Evolutionary conservation across 2,329 filamentous ascomycete genomes (phyloP), one percentile per base, ranked within the genome.

Genomic region (Botrytis cinerea): DNA sequence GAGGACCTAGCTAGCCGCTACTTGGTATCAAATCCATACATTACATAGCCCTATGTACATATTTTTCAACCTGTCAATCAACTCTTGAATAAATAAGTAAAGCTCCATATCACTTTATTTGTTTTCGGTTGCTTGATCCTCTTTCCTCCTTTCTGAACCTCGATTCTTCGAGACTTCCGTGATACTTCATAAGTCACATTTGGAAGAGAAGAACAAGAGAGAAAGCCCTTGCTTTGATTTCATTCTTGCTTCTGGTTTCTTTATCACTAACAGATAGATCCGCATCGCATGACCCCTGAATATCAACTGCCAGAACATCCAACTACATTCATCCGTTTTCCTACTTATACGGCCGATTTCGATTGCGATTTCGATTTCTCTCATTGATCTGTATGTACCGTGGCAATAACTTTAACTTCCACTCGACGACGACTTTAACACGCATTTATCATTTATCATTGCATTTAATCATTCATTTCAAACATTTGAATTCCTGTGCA

Each of bases 11-110:
- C 25, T 68, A 68, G 64, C 48, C 16, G 10, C 28, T 68, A 35
- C 66, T 68, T 57, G 35, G 48, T 68, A 43, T 28, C 25, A 54
- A n/a, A 68, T 68, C 20, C 22, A 68, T 28, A 28, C 14, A 18
- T 20, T 28, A 28, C 14, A 62, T 68, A 68, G 48, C 64, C 48
- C 35, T 68, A 68, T 68, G 43, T 32, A 28, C 25, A 68, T 32
- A 16, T 14, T n/a, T 32, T 32, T 38, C 25, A 18, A 28, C 4
- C 66, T 57, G 38, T 32, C 48, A 28, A 67, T 35, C 16, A 40
- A 40, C 46, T 54, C 32, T 43, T 43, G 66, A 40, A 57, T 57
- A 32, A 32, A 68, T 28, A 57, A 43, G 57, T 28, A 57, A 32
- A 57, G 20, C 64, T 57, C 35, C 25, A 43, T 32, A 40, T 68